These are phyloP conservation scores for Geotrichum siamense DNA, from an alignment of 1,139 yeast genomes.

Conservation along the genomic window DNA sequence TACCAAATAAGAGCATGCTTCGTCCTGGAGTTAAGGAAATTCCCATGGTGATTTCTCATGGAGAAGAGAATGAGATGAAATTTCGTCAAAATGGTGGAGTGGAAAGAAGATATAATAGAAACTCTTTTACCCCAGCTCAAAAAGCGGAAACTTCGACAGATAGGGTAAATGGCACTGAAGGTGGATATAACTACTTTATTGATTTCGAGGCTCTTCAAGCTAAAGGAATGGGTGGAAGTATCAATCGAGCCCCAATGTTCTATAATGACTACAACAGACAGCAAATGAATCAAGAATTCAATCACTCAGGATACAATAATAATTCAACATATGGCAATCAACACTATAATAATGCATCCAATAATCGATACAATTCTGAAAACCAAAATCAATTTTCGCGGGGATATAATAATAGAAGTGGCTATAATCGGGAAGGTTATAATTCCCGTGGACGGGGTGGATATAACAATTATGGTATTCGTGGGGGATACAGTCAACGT, in stretches of 20 bases:
- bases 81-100: conserved; percentile 17
- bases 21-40: conserved; percentile 71
- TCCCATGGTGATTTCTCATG: conserved; percentile 45
- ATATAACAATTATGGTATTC: conserved; percentile 11
- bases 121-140: conserved; percentile 26
- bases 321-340: conserved; percentile 18
- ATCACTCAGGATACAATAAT: conserved; percentile 16
- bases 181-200: conserved; percentile 36
- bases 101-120: conserved; percentile 27
- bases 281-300: conserved; percentile 12
- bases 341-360: conserved; percentile 17
- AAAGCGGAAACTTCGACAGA: conserved; percentile 33
- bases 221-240: conserved; percentile 13
- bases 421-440: conserved; percentile 20
- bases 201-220: conserved; percentile 14
- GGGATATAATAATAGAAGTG: conserved; percentile 25
- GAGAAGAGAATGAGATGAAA: conserved; percentile 13
- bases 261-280: conserved; percentile 13
- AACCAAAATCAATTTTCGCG: too few relatives aligned
- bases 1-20: conserved; percentile 62
- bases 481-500: conserved; percentile 13
- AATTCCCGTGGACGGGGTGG: conserved; percentile 19
- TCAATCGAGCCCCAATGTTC: conserved; percentile 24
- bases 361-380: too few relatives aligned
- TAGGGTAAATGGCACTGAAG: conserved; percentile 31